phyloP scores from a whole-genome alignment of 2,329 filamentous ascomycete species.

The Colletotrichum nymphaeae region DNA sequence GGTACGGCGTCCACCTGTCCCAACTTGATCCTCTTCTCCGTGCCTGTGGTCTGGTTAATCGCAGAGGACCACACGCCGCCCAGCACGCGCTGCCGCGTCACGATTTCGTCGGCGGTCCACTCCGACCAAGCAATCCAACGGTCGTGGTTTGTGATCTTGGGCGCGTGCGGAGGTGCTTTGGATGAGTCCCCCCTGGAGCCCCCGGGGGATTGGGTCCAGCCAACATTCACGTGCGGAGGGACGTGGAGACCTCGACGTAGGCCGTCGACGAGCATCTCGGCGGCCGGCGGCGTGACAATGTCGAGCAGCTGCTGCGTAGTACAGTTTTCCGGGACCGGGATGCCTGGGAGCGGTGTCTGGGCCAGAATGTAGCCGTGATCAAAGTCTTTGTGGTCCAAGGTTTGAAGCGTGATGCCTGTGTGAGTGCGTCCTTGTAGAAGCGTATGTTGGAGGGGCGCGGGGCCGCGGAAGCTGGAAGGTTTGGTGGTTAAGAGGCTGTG shows the following conservation, averaged over 20 bases:
- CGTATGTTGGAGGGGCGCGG: slow-evolving; percentile 89
- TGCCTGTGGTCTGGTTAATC: slow-evolving; percentile 37
- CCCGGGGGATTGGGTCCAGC: slow-evolving; percentile 41
- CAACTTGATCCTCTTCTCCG: slow-evolving; percentile 53
- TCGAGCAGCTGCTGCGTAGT: slow-evolving; percentile 55
- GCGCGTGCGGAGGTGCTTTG: slow-evolving; percentile 63
- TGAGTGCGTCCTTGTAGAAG: slow-evolving; percentile 70
- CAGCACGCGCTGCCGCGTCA: slow-evolving; percentile 68
- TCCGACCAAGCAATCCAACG: slow-evolving; percentile 68
- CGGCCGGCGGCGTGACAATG: slow-evolving; percentile 72
- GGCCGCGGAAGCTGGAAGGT: slow-evolving; percentile 75
- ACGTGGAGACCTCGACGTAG: slow-evolving; percentile 74
- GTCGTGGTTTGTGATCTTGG: slow-evolving; percentile 77
- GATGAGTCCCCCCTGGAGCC: slow-evolving; percentile 9
- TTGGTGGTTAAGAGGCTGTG: slow-evolving; percentile 15
- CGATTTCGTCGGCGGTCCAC: slow-evolving; percentile 66
- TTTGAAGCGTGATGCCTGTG: slow-evolving; percentile 89
- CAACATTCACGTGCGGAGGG: slow-evolving; percentile 62
- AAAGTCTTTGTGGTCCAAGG: slow-evolving; percentile 79
- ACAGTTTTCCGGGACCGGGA: slow-evolving; percentile 58
- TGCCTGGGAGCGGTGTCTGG: slow-evolving; percentile 72
- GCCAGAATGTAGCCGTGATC: slow-evolving; percentile 82
- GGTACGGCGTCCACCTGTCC: slow-evolving; percentile 44
- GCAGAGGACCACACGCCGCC: slow-evolving; percentile 73
- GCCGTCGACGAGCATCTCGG: slow-evolving; percentile 75